Conservation (phyloP, 345 rosid species). For the Excoecaria agallocha region DNA sequence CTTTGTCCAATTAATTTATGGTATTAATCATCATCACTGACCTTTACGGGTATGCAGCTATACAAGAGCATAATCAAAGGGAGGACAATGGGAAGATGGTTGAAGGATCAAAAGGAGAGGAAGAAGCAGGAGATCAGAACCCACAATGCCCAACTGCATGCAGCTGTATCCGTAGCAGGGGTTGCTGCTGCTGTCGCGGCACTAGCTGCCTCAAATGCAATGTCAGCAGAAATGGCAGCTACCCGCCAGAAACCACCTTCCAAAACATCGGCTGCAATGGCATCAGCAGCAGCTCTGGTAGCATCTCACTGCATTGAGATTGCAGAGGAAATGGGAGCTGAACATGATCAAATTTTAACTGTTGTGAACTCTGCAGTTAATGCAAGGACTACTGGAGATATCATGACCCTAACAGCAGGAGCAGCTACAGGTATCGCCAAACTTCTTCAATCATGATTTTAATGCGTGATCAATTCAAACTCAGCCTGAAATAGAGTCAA, state of each 20-base stretch:
- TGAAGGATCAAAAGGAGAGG: constrained; percentile 87
- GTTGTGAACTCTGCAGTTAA: constrained; percentile 78
- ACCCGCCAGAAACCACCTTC: constrained; percentile 32
- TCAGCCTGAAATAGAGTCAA: background rate
- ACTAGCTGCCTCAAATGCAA: constrained; percentile 54
- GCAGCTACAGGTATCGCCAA: constrained; percentile 78
- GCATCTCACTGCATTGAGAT: constrained; percentile 92
- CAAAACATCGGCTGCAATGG: constrained; percentile 51
- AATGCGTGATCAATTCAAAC: background rate
- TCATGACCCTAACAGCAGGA: constrained; percentile 91
- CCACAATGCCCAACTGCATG: constrained; percentile 80
- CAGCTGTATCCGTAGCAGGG: constrained; percentile 92
- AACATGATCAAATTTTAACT: constrained; percentile 62
- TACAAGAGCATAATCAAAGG: constrained; percentile 71
- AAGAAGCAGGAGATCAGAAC: constrained; percentile 82
- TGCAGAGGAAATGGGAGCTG: constrained; percentile 92
- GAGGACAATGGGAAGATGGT: constrained; percentile 78
- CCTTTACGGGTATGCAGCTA: constrained; percentile 41
- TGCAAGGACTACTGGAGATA: constrained; percentile 75
- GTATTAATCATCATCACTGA: background rate
- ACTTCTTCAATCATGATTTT: background rate
- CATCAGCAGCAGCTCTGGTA: constrained; percentile 86
- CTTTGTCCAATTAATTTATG: background rate
- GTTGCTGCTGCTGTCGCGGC: constrained; percentile 92
- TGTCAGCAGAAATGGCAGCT: constrained; percentile 36